Conservation (phyloP, 805 yeast species). For the Metschnikowia noctiluminum region DNA sequence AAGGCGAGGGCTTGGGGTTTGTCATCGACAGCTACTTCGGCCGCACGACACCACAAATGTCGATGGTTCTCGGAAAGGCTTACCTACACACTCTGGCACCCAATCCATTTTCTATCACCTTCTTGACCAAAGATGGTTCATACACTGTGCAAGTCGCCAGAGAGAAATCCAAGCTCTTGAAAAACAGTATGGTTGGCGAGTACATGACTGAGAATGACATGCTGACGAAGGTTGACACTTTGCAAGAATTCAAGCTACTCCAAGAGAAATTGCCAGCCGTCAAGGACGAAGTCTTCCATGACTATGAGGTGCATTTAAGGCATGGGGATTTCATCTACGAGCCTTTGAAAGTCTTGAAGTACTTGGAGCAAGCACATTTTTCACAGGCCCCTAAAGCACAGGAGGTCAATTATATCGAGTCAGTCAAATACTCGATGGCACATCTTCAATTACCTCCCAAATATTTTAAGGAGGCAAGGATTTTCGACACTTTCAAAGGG, state of each 20-base stretch:
- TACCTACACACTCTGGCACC: constrained; percentile 28
- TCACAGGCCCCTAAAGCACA: constrained; percentile 5
- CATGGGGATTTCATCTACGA: constrained; percentile 28
- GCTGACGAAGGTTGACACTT: constrained; percentile 14
- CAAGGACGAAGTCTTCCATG: constrained; percentile 23
- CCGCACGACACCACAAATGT: constrained; percentile 15
- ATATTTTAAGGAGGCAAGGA: constrained; percentile 42
- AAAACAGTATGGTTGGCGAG: constrained; percentile 23
- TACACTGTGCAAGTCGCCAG: constrained; percentile 23
- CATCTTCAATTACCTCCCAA: constrained; percentile 24
- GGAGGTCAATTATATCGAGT: constrained; percentile 13
- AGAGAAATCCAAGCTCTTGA: constrained; percentile 17
- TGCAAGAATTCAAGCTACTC: constrained; percentile 22
- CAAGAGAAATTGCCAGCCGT: constrained; percentile 19
- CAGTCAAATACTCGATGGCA: constrained; percentile 11
- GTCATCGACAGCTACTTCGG: constrained; percentile 16
- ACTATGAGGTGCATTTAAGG: constrained; percentile 26
- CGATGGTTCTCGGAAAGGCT: constrained; percentile 21
- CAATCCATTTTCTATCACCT: constrained; percentile 25
- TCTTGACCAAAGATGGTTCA: constrained; percentile 32
- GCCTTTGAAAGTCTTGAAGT: constrained; percentile 17
- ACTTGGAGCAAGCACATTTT: constrained; percentile 14
- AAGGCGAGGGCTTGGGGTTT: constrained; percentile 23
- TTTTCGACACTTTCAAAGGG: constrained; percentile 17
- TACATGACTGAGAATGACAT: constrained; percentile 12